Conservation (phyloP, 2,329 filamentous ascomycete species). For the Aureobasidium sp. region DNA sequence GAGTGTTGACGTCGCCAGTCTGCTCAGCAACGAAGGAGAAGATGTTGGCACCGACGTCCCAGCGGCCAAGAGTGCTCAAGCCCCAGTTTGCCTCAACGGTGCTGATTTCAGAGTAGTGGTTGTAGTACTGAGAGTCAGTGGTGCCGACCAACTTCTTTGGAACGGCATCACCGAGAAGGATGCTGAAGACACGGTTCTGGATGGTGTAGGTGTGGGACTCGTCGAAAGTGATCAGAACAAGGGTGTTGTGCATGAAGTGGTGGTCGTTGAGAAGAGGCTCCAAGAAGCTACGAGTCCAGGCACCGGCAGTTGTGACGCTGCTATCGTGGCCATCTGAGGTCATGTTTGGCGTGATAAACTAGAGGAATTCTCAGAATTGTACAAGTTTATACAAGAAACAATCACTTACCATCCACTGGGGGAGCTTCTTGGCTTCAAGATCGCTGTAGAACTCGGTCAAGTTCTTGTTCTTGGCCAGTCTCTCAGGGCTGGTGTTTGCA, state of each 20-base stretch:
- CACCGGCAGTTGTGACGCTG: slow-evolving; percentile 57
- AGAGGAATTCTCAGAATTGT: too few relatives aligned
- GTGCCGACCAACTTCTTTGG: slow-evolving; percentile 57
- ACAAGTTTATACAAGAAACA: slow-evolving; percentile 5
- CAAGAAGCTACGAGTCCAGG: slow-evolving; percentile 61
- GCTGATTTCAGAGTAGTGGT: slow-evolving; percentile 38
- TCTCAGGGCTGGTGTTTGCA: slow-evolving; percentile 48
- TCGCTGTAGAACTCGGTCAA: slow-evolving; percentile 61
- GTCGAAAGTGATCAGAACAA: slow-evolving; percentile 70
- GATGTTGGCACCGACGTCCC: slow-evolving; percentile 40
- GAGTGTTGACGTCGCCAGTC: slow-evolving; percentile 25
- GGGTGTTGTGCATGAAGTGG: slow-evolving; percentile 66
- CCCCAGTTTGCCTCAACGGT: slow-evolving; percentile 40
- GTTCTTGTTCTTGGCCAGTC: slow-evolving; percentile 66
- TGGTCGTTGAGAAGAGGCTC: slow-evolving; percentile 59
- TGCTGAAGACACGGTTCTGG: slow-evolving; percentile 60
- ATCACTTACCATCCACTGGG: slow-evolving; percentile 55
- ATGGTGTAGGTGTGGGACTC: slow-evolving; percentile 62
- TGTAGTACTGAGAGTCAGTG: slow-evolving; percentile 53
- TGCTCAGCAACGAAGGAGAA: slow-evolving; percentile 30
- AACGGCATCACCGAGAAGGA: slow-evolving; percentile 69
- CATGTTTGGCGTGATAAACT: slow-evolving; percentile 49
- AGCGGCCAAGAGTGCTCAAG: slow-evolving; percentile 37
- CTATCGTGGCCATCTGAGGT: slow-evolving; percentile 61
- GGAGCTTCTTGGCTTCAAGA: slow-evolving; percentile 52